Conservation (phyloP, 345 rosid genomes). For the Ailanthus altissimus region DNA sequence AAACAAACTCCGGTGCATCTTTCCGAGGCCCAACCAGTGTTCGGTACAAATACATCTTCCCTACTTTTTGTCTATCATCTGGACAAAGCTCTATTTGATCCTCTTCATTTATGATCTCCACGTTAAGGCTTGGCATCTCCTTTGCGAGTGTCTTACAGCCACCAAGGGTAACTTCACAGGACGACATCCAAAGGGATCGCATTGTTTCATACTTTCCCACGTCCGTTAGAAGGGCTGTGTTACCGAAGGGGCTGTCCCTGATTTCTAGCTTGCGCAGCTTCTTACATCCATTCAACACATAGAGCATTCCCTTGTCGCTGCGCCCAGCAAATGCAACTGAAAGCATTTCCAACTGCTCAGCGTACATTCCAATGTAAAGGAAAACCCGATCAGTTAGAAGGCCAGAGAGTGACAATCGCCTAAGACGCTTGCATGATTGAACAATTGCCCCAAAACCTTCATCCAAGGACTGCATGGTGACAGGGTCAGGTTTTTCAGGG, state of each 20-base stretch:
- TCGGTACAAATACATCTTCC: constrained; percentile 83
- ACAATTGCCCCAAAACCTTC: constrained; percentile 98
- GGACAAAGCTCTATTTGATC: constrained; percentile 38
- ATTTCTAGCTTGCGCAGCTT: constrained; percentile 88
- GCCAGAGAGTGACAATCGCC: constrained; percentile 75
- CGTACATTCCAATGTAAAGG: constrained; percentile 82
- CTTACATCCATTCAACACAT: constrained; percentile 87
- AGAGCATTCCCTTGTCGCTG: constrained; percentile 81
- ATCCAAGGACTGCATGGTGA: constrained; percentile 70
- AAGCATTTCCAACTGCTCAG: constrained; percentile 88
- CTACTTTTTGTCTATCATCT: constrained; percentile 57
- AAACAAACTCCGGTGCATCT: constrained; percentile 78
- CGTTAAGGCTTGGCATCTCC: constrained; percentile 73
- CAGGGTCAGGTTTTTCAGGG: constrained; percentile 70
- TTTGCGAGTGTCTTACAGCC: constrained; percentile 77
- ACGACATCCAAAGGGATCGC: constrained; percentile 99
- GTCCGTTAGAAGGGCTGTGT: constrained; percentile 77
- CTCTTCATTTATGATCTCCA: constrained; percentile 78
- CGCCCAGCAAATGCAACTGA: constrained; percentile 93
- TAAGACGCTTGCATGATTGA: constrained; percentile 70
- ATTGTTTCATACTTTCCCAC: constrained; percentile 92
- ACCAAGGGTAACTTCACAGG: constrained; percentile 87
- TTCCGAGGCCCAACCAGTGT: constrained; percentile 73
- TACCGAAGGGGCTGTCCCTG: constrained; percentile 84
- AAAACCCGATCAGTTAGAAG: constrained; percentile 80